Evolutionary conservation across 371 early-diverging fungal genomes (phyloP), one percentile per base, ranked within the genome.

Genomic region (Zychaea mexicana): DNA sequence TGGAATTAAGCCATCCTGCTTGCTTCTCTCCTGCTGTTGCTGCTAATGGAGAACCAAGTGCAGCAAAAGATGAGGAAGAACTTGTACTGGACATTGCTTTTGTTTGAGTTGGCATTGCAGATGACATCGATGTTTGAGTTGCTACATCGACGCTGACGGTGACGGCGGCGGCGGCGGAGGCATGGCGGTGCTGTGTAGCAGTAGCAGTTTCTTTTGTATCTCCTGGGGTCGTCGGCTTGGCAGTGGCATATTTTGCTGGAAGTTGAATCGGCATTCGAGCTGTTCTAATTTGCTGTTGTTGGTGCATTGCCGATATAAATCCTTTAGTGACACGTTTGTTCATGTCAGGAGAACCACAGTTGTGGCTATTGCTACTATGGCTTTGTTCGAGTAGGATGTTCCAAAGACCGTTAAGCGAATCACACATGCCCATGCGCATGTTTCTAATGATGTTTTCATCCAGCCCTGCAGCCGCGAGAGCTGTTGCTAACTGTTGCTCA

Each of bases 321-420:
- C 52, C 52, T 52, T 52, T 26, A 4, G 15, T 52, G 4, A 26
- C 52, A 24, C 26, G 26, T 26, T 52, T 52, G 15, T 19, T 26
- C 4, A 10, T n/a, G n/a, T n/a, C n/a, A n/a, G n/a, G n/a, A n/a
- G n/a, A n/a, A n/a, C n/a, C n/a, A 30, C 27, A 30, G 19, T 30
- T 52, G 52, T 12, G 22, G 19, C 22, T 10, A 27, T 52, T 6
- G 22, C 9, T 52, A 22, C 22, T 12, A 52, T 52, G 55, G n/a
- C n/a, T n/a, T 70, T 60, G 22, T 17, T 80, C 83, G 12, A 91
- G 68, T 5, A 92, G 71, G 28, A 92, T 70, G 64, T 88, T 88
- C 91, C 91, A 93, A 4, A 91, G 74, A 9, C 88, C 90, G 60
- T 86, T 84, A 31, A 82, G 77, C 2, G 85, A 78, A 69, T 91